phyloP scores from a whole-genome alignment of 129 eudicot species.

The Escallonia rubra region DNA sequence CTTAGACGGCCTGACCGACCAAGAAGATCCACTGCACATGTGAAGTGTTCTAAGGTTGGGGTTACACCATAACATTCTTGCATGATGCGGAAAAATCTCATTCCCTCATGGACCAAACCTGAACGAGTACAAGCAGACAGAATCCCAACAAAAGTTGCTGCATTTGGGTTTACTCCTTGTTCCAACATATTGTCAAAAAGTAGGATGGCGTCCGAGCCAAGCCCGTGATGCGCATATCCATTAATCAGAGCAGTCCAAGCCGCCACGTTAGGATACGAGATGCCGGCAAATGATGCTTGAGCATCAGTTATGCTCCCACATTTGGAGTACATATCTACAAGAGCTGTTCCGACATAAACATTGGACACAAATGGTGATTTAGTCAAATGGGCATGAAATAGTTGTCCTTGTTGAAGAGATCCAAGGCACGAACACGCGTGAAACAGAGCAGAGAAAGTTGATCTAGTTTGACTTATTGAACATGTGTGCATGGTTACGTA shows the following conservation, averaged over 20 bases:
- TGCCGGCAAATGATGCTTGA: slow-evolving; percentile 35
- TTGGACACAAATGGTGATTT: slow-evolving; percentile 56
- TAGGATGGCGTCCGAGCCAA: slow-evolving; percentile 39
- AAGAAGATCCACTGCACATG: slow-evolving; percentile 64
- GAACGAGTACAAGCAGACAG: slow-evolving; percentile 58
- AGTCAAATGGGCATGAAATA: slow-evolving; percentile 48
- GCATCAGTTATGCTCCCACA: slow-evolving; percentile 64
- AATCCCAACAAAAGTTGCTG: slow-evolving; percentile 58
- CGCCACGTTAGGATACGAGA: slow-evolving; percentile 56
- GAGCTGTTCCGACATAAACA: slow-evolving; percentile 63
- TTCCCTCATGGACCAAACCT: slow-evolving; percentile 46
- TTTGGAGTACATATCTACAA: slow-evolving; percentile 72
- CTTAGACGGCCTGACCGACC: slow-evolving; percentile 54
- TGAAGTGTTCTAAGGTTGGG: slow-evolving; percentile 60
- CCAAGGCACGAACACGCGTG: slow-evolving; percentile 65
- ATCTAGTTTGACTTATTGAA: slow-evolving; percentile 41
- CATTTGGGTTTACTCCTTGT: slow-evolving; percentile 46
- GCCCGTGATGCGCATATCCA: slow-evolving; percentile 57
- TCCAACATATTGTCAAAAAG: slow-evolving; percentile 45
- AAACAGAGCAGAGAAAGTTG: slow-evolving; percentile 59
- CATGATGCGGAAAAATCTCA: slow-evolving; percentile 40
- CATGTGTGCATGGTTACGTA: slow-evolving; percentile 34
- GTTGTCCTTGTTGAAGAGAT: slow-evolving; percentile 59
- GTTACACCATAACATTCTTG: slow-evolving; percentile 31
- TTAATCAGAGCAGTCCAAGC: slow-evolving; percentile 67